Evolutionary conservation across 78 protist genomes (phyloP).

Genomic region (Andalucia godoyi): DNA sequence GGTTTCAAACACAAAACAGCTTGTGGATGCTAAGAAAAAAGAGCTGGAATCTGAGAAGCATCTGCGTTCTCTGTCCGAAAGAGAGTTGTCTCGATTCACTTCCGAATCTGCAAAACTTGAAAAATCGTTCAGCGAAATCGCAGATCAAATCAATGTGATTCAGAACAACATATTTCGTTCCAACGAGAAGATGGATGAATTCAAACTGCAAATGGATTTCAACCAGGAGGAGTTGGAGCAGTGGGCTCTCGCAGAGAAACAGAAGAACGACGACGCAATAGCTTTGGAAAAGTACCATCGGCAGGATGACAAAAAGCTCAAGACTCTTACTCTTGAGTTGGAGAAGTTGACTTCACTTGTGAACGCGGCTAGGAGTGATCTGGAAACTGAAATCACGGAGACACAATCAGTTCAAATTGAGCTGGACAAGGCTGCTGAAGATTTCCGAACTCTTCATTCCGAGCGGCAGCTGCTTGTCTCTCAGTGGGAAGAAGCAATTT

Average conservation of each 20-base stretch:
- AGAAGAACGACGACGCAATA: constrained; percentile 51
- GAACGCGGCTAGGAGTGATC: neutral
- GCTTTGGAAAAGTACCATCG: neutral
- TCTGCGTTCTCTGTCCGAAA: constrained; percentile 30
- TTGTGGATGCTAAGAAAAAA: constrained; percentile 29
- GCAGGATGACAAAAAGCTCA: constrained; percentile 3
- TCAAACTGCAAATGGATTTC: constrained; percentile 40
- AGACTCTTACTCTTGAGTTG: constrained; percentile 26
- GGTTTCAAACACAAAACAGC: constrained; percentile 22
- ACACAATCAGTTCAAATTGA: constrained; percentile 52
- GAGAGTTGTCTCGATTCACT: constrained; percentile 29
- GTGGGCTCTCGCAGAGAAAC: constrained; percentile 52
- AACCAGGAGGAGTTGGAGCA: constrained; percentile 52
- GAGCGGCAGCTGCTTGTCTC: constrained; percentile 38
- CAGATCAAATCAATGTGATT: constrained; percentile 20
- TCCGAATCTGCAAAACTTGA: constrained; percentile 14
- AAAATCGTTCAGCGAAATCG: constrained; percentile 1
- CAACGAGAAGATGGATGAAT: constrained; percentile 48
- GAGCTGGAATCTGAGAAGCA: constrained; percentile 52
- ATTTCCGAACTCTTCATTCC: constrained; percentile 30
- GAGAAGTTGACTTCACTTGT: constrained; percentile 30
- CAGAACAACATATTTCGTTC: constrained; percentile 40
- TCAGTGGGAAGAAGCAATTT: constrained; percentile 44
- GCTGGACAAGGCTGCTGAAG: constrained; percentile 63
- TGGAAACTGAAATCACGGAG: constrained; percentile 49